phyloP scores from a whole-genome alignment of 2,329 filamentous ascomycete species.

The Leptoxyphium fumago region DNA sequence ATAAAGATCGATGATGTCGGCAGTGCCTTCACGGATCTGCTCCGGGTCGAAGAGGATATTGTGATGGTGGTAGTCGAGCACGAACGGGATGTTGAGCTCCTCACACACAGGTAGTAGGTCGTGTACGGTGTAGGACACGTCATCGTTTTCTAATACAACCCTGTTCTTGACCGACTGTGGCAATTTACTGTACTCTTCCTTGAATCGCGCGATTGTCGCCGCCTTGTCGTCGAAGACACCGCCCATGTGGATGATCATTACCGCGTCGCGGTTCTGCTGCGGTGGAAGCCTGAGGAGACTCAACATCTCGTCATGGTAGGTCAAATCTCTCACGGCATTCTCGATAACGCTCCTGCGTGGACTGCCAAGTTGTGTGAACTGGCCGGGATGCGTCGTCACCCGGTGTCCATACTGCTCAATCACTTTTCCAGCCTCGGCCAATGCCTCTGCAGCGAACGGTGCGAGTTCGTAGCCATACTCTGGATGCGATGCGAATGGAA shows the following conservation, averaged over 20 bases:
- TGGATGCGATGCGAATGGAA: slow-evolving; percentile 81
- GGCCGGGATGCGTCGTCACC: slow-evolving; percentile 80
- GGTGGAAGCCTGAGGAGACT: slow-evolving; percentile 59
- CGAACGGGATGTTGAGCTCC: slow-evolving; percentile 83
- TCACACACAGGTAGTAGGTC: slow-evolving; percentile 82
- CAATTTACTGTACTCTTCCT: slow-evolving; percentile 54
- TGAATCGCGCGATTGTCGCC: slow-evolving; percentile 64
- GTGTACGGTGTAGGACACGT: slow-evolving; percentile 84
- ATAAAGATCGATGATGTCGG: slow-evolving; percentile 62
- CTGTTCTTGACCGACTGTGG: slow-evolving; percentile 60
- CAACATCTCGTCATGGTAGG: slow-evolving; percentile 79
- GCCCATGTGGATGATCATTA: slow-evolving; percentile 92
- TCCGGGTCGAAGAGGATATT: slow-evolving; percentile 75
- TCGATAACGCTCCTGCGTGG: slow-evolving; percentile 63
- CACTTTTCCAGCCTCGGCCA: slow-evolving; percentile 63
- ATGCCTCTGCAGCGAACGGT: slow-evolving; percentile 63
- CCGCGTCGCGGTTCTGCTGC: slow-evolving; percentile 68
- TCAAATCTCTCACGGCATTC: slow-evolving; percentile 64
- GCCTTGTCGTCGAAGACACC: slow-evolving; percentile 78
- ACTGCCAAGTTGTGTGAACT: slow-evolving; percentile 83
- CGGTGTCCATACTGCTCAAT: slow-evolving; percentile 68
- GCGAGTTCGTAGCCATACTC: slow-evolving; percentile 76
- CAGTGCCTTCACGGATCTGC: slow-evolving; percentile 66
- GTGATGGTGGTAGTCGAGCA: slow-evolving; percentile 89
- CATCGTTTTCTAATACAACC: slow-evolving; percentile 85